These are phyloP conservation scores for Graphilbum sp. DNA, from an alignment of 2,329 filamentous ascomycete genomes.

Conservation along the genomic window DNA sequence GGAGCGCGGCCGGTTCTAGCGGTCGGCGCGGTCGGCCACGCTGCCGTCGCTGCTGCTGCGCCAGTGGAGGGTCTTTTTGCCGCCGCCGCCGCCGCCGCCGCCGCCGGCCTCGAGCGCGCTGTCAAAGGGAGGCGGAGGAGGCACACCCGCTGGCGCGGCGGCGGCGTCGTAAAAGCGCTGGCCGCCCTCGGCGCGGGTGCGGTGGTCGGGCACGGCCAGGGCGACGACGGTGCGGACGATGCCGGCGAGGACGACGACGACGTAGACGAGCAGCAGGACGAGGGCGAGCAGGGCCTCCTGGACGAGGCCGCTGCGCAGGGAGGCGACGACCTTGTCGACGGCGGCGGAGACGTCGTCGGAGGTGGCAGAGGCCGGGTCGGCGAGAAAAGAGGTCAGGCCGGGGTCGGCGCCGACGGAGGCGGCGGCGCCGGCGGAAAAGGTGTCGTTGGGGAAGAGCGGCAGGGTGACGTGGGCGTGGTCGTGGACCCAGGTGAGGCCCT, in stretches of 20 bases:
- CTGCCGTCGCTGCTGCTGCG: constrained; percentile 20
- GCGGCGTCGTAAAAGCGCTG: constrained; percentile 14
- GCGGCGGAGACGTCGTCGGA: constrained; percentile 70
- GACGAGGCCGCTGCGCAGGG: constrained; percentile 50
- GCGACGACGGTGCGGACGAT: constrained; percentile 47
- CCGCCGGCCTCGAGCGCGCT: constrained; percentile 4
- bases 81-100: constrained; percentile 4
- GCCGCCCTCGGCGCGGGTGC: constrained; percentile 44
- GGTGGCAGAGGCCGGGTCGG: constrained; percentile 56
- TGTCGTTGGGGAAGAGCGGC: constrained; percentile 61
- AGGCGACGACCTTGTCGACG: constrained; percentile 50
- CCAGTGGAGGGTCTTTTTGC: constrained; percentile 15
- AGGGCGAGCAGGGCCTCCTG: constrained; percentile 69
- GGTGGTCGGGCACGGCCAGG: constrained; percentile 42
- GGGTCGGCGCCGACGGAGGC: constrained; percentile 40
- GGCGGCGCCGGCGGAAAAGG: constrained; percentile 66
- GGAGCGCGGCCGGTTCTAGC: constrained; percentile 7
- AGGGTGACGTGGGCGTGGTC: constrained; percentile 73
- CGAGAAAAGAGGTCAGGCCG: constrained; percentile 53
- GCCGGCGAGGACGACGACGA: constrained; percentile 62
- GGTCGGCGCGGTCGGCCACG: constrained; percentile 16
- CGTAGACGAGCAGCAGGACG: constrained; percentile 58
- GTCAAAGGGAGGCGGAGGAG: constrained; percentile 1
- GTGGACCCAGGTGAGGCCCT: constrained; percentile 84
- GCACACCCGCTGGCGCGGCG: constrained; percentile 12